phyloP scores from a whole-genome alignment of 805 yeast species.

The Suhomyces sp. region DNA sequence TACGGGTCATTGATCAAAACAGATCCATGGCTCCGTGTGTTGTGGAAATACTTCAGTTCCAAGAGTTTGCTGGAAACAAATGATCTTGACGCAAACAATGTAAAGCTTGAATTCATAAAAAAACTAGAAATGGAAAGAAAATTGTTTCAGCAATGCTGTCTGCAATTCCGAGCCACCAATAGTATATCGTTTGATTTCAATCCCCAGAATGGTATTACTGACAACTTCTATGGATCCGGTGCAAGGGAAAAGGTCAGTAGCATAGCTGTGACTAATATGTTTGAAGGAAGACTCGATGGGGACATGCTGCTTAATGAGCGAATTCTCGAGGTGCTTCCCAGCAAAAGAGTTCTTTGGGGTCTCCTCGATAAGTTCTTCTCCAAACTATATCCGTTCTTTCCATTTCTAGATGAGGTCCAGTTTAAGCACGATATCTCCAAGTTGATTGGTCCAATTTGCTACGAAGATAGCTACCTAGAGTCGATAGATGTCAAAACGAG shows the following conservation, averaged over 20 bases:
- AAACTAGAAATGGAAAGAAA: neutral
- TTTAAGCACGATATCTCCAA: slow-evolving; percentile 43
- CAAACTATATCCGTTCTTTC: slow-evolving; percentile 60
- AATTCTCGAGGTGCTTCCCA: slow-evolving; percentile 48
- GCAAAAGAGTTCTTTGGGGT: slow-evolving; percentile 51
- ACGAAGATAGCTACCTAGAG: slow-evolving; percentile 18
- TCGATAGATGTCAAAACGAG: slow-evolving; percentile 27
- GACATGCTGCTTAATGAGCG: slow-evolving; percentile 41
- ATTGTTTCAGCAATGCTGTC: neutral
- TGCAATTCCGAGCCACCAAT: slow-evolving; percentile 16
- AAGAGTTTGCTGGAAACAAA: neutral
- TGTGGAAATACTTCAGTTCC: slow-evolving; percentile 23
- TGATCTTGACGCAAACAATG: neutral
- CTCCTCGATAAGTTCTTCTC: slow-evolving; percentile 58
- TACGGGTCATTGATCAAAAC: slow-evolving; percentile 37
- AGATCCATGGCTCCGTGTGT: slow-evolving; percentile 29
- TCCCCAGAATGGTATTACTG: neutral
- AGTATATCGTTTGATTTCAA: slow-evolving; percentile 8
- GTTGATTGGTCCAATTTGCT: slow-evolving; percentile 40
- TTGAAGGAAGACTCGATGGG: slow-evolving; percentile 27
- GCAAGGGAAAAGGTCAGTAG: neutral
- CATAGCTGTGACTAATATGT: slow-evolving; percentile 1
- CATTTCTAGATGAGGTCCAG: slow-evolving; percentile 59
- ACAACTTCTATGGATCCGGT: neutral
- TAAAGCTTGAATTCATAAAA: neutral